Base-by-base conservation (phyloP, 805 yeast genomes). In the Tetrapisispora arboricola region DNA sequence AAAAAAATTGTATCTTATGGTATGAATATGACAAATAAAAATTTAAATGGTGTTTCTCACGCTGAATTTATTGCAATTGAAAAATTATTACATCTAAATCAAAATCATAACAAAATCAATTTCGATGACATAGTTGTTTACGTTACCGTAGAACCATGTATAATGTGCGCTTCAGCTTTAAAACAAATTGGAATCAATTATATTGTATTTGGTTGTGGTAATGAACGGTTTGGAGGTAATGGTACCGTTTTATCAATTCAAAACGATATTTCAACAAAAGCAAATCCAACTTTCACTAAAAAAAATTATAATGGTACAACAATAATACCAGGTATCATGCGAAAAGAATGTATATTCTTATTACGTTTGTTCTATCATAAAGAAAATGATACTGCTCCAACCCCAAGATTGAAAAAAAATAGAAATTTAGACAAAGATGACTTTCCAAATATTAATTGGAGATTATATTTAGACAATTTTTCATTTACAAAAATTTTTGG, bases 121-220 rank as follows among this genome's bases (percentile, higher is more conserved):
- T 75, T 85, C 51, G 52, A 60, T 29, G 73, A 78, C 20, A 68
- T 84, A 3, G 78, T 76, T 24, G 67, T 92, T 7, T 90, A 87
- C 59, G 98, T 92, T 20, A 87, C 97, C 0, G 96, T 92, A 0
- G 98, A 92, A 61, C 98, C 98, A 0, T 92, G 98, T 57, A 82
- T 92, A 7, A 92, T 92, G 98, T 92, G 98, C 65, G 97, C 96
- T 0, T 78, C 92, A 31, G 87, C 95, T 2, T 63, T 92, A 31
- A 71, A 88, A 44, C 98, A 92, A 51, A 58, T 88, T 35, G 80
- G 82, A 1, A 76, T 92, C 10, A 62, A 75, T 24, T 66, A 68
- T 31, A 95, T 90, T 1, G 78, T 78, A 35, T 92, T 85, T 54
- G 97, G 98, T 0, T 88, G 96, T 54, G 92, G 86, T 0, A 92